Evolutionary conservation across 2,329 filamentous ascomycete species (phyloP), one percentile per base, ranked within the genome.

Genomic region (Trichoderma hamatum): DNA sequence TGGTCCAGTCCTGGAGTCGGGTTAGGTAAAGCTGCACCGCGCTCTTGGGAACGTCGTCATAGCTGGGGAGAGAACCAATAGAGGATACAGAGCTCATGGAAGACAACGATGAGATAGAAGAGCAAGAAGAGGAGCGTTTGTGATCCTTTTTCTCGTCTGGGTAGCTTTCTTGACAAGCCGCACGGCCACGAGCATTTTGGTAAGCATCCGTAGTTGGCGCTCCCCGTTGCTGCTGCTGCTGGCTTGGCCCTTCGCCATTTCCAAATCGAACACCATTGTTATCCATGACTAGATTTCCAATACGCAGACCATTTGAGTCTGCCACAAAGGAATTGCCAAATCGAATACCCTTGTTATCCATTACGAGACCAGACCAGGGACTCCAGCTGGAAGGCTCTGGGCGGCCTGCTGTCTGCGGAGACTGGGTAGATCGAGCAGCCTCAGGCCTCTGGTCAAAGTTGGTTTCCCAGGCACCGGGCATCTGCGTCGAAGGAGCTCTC

Each of bases 1-100:
- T 76, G 1, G 86, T 80, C 85, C 86, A 89, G 9, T 79, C 75
- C 26, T 79, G 72, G 19, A 89, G 78, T 3, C 80, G 80, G 14
- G 79, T 74, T 56, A 80, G 80, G 16, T 83, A 82, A 1, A 83
- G 70, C 1, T 84, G 82, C 1, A 88, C 13, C 3, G 78, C 74
- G 88, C 85, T 21, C 78, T 83, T 82, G 14, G 75, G 76, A 2
- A 89, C 78, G 52, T 85, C 81, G 68, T 87, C 84, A 73, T 84
- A 84, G 65, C 84, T 82, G 0, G 86, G 85, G 1, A 89, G 83
- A 2, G 85, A 87, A 43, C 83, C 85, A 66, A 88, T 76, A 2
- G 84, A 85, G 0, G 79, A 81, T 3, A 72, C 76, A 1, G 79
- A 81, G 24, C 75, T 77, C 9, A 43, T 43, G 3, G 77, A 77